Percentiles rank a stretch among this genome's conserved stretches.
Conservation (phyloP, 1,284 basidiomycete species). For the Rhodotorula sp. region DNA sequence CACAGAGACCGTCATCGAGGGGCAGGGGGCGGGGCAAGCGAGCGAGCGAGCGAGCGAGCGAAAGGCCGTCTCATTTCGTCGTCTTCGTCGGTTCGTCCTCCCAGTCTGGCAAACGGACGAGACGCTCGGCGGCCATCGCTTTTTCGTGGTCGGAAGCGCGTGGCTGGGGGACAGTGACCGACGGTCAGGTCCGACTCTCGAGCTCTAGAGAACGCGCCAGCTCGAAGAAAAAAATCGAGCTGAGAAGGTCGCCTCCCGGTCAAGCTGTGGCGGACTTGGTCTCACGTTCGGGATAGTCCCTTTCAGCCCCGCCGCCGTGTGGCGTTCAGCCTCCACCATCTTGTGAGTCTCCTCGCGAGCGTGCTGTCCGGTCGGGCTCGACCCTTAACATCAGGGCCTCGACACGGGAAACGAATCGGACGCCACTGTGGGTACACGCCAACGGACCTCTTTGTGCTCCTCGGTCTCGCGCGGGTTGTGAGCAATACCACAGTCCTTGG, state of each 20-base stretch:
- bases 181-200: not conserved
- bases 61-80: not conserved
- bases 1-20: no score
- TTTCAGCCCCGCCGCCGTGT: constrained; percentile 2
- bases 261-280: no score
- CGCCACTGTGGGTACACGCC: no score
- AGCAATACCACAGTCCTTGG: not conserved
- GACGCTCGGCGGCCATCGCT: not conserved
- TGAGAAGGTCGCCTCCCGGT: not conserved
- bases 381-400: no score
- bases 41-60: no score
- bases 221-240: not conserved
- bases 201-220: not conserved
- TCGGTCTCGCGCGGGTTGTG: constrained; percentile 3
- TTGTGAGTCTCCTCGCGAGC: constrained; percentile 8
- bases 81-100: not conserved
- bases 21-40: not conserved
- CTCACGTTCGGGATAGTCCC: constrained; percentile 10
- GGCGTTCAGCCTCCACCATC: not conserved
- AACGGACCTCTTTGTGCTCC: constrained; percentile 13
- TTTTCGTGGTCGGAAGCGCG: not conserved
- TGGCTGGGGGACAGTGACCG: not conserved
- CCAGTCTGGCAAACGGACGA: not conserved
- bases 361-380: no score
- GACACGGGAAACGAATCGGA: no score